Conservation (phyloP, 1,139 yeast genomes). For the Hyphopichia burtonii region DNA sequence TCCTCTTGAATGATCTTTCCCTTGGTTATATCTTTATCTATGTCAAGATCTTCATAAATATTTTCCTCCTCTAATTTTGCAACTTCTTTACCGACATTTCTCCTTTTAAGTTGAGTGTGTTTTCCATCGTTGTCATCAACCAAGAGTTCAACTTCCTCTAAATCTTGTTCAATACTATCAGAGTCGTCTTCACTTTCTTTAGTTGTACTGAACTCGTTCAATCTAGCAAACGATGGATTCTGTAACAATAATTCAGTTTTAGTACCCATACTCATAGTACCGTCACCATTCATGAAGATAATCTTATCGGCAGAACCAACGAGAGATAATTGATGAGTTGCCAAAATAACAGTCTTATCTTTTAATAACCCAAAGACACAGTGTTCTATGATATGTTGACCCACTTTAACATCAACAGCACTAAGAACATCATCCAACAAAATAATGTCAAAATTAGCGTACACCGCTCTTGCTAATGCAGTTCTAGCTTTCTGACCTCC, state of each 20-base stretch:
- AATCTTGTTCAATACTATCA: too few relatives aligned
- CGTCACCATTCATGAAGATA: slow-evolving; percentile 20
- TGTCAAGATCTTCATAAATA: slow-evolving; percentile 27
- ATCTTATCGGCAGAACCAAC: slow-evolving; percentile 19
- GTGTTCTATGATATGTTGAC: slow-evolving; percentile 19
- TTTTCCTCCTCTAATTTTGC: slow-evolving; percentile 8
- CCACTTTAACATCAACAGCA: slow-evolving; percentile 25
- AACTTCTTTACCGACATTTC: neutral
- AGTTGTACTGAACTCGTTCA: neutral
- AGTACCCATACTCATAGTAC: slow-evolving; percentile 19
- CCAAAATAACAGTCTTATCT: slow-evolving; percentile 21
- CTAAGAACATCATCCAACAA: slow-evolving; percentile 24
- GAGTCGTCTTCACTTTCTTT: neutral
- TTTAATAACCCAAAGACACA: slow-evolving; percentile 17
- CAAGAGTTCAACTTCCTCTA: too few relatives aligned
- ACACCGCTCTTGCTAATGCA: slow-evolving; percentile 24
- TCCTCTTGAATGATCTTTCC: slow-evolving; percentile 13
- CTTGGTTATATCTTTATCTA: slow-evolving; percentile 8
- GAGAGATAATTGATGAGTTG: slow-evolving; percentile 25
- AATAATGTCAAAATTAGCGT: slow-evolving; percentile 16
- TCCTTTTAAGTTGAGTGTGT: neutral
- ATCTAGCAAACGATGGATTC: slow-evolving; percentile 7
- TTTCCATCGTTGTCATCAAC: too few relatives aligned
- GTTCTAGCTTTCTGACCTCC: slow-evolving; percentile 29
- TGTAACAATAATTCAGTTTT: slow-evolving; percentile 6